Evolutionary conservation across 495 filamentous ascomycete genomes (phyloP).

Genomic region (Aspergillus panamensis): DNA sequence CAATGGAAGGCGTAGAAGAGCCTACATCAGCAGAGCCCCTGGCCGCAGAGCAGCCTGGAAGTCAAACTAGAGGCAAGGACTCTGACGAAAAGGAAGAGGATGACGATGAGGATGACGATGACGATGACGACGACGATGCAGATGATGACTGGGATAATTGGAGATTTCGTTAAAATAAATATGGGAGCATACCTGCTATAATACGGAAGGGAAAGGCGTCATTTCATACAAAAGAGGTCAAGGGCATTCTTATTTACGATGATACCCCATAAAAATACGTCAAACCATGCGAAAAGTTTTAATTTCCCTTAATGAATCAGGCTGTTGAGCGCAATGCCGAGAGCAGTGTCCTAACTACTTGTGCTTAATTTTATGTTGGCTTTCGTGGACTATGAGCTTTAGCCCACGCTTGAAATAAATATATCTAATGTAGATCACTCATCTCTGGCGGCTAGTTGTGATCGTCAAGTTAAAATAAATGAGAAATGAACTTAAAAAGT

Average conservation of each 20-base stretch:
- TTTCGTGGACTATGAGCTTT: too few relatives aligned
- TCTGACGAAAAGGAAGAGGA: constrained; percentile 35
- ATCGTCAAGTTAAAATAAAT: too few relatives aligned
- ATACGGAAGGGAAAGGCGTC: constrained; percentile 23
- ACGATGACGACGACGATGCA: constrained; percentile 56
- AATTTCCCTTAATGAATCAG: constrained; percentile 14
- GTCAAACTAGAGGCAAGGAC: constrained; percentile 20
- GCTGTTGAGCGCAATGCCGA: constrained; percentile 1
- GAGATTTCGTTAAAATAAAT: constrained; percentile 51
- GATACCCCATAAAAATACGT: constrained; percentile 41
- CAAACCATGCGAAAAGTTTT: constrained; percentile 19
- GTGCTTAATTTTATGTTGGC: neutral
- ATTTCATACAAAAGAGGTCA: constrained; percentile 27
- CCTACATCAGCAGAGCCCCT: constrained; percentile 3
- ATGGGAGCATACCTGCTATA: constrained; percentile 1
- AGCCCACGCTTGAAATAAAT: too few relatives aligned
- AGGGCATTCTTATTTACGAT: constrained; percentile 34
- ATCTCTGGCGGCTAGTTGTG: too few relatives aligned
- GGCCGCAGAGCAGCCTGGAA: constrained; percentile 20
- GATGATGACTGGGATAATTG: constrained; percentile 68
- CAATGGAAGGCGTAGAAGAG: constrained; percentile 37
- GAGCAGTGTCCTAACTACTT: neutral
- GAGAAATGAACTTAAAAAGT: too few relatives aligned
- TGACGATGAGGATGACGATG: constrained; percentile 52
- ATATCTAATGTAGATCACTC: too few relatives aligned